Base-by-base conservation (phyloP, 202 grass and related monocot species). In the Schoenoplectus tabernaemontani region DNA sequence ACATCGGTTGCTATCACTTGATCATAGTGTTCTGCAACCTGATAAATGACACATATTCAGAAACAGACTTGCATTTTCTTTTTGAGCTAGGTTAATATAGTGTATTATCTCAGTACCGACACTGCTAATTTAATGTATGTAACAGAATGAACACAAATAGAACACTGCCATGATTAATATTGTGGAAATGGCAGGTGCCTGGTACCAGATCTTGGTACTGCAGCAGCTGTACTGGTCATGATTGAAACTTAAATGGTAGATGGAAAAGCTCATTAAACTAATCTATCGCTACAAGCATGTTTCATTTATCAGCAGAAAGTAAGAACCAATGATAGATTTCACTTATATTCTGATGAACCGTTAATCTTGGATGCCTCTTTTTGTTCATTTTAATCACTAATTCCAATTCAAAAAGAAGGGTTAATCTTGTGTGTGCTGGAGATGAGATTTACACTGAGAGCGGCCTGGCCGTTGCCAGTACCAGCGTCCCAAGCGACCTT, bases 11-110 rank as follows among this genome's bases (percentile, higher is more conserved):
- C 90, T 13, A 96, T 77, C 76, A 90, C 90, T 83, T 82, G 41
- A 17, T 90, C 86, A 63, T 89, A 96, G 82, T 90, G 79, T 87
- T 90, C 88, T 59, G 90, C 86, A 57, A 92, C 76, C 93, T 96
- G 60, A 36, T 80, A 26, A 1, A 63, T 80, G 13, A 64, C 7
- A 48, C 19, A 77, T 15, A 20, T 26, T 12, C 0, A 24, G 30
- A 50, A 30, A 32, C 1, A 30, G 3, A 68, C 33, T 3, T 9
- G 50, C 68, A 50, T 17, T 8, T 28, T 71, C 4, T 16, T 48
- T 64, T 47, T 39, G 6, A 8, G 11, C 15, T 20, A 46, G 9
- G 20, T 26, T 15, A 70, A 19, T 26, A 24, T 70, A 26, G 0
- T 7, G 23, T 42, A 47, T 44, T 26, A 11, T 15, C 7, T 2